Percentiles rank a stretch among this genome's conserved stretches.
Evolutionary conservation across 2,329 filamentous ascomycete genomes (phyloP).

Genomic region (Trichoderma oligosporum): DNA sequence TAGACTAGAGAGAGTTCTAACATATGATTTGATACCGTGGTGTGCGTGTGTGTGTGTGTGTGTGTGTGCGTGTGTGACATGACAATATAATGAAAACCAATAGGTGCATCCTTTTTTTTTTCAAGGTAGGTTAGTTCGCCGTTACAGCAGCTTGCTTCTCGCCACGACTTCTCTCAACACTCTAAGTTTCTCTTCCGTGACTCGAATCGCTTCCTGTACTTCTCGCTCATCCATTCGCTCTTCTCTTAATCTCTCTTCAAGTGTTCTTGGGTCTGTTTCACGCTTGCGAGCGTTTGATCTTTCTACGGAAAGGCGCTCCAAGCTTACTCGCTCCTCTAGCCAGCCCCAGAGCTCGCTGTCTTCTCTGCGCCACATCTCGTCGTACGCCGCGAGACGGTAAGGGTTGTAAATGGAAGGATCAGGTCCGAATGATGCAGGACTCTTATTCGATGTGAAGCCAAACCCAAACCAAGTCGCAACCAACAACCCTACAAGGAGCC

Average conservation of each 20-base stretch:
- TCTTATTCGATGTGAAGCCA: conserved; percentile 43
- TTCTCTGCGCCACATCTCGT: conserved; percentile 86
- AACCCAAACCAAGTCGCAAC: conserved; percentile 71
- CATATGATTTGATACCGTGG: conserved; percentile 10
- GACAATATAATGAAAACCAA: conserved; percentile 3
- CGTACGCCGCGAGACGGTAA: conserved; percentile 76
- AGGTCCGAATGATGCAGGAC: conserved; percentile 34
- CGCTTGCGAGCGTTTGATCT: conserved; percentile 39
- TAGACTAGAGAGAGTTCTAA: neutral
- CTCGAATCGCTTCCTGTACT: conserved; percentile 73
- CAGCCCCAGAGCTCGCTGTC: conserved; percentile 90
- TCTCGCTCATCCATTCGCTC: conserved; percentile 67
- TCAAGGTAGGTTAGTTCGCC: neutral
- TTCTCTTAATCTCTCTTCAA: conserved; percentile 56
- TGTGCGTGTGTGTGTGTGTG: neutral
- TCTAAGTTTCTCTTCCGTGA: conserved; percentile 81
- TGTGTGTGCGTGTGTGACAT: neutral
- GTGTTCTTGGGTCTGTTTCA: conserved; percentile 51
- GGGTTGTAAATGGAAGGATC: conserved; percentile 40
- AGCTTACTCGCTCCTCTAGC: conserved; percentile 80
- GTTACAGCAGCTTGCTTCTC: conserved; percentile 41
- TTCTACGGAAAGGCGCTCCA: conserved; percentile 55
- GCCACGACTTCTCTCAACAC: conserved; percentile 69
- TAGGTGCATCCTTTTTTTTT: neutral
- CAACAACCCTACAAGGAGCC: conserved; percentile 68